phyloP scores from a whole-genome alignment of 2,329 filamentous ascomycete species.

The Phaeoacremonium minimum region DNA sequence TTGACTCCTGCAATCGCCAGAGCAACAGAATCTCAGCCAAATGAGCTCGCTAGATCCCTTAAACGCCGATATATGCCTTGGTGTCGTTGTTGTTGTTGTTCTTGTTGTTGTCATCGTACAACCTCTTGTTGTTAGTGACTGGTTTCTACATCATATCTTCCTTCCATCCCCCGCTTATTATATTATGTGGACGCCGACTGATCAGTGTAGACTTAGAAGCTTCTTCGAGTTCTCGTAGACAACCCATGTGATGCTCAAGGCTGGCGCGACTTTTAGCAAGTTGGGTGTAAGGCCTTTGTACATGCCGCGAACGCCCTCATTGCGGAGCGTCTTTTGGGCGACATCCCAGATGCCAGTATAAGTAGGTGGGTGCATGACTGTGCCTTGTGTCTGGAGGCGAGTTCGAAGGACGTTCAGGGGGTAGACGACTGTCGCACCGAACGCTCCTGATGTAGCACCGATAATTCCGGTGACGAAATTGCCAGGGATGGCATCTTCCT shows the following conservation, averaged over 20 bases:
- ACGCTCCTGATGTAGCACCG: conserved; percentile 84
- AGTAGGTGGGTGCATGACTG: conserved; percentile 81
- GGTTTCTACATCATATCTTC: no score
- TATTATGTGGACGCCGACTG: no score
- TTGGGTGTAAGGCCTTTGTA: conserved; percentile 97
- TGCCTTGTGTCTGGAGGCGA: conserved; percentile 89
- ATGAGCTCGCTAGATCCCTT: no score
- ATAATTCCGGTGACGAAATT: conserved; percentile 85
- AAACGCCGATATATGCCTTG: no score
- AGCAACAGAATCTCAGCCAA: no score
- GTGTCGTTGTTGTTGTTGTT: no score
- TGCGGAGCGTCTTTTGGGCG: conserved; percentile 72
- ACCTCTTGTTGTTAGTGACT: no score
- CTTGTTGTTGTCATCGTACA: no score
- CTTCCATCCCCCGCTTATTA: no score
- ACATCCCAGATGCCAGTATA: conserved; percentile 93
- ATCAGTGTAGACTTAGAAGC: conserved; percentile 52
- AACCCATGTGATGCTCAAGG: conserved; percentile 91
- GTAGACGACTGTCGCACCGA: conserved; percentile 92
- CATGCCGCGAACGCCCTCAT: conserved; percentile 79
- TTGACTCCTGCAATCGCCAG: no score
- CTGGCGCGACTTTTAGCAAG: conserved; percentile 90
- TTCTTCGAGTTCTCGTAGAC: conserved; percentile 89
- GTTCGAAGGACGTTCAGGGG: conserved; percentile 92
- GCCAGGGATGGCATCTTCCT: conserved; percentile 77